Percentiles rank a stretch among this genome's conserved stretches.
Conservation (phyloP, 2,329 filamentous ascomycete species). For the Sporothrix dimorphospora region DNA sequence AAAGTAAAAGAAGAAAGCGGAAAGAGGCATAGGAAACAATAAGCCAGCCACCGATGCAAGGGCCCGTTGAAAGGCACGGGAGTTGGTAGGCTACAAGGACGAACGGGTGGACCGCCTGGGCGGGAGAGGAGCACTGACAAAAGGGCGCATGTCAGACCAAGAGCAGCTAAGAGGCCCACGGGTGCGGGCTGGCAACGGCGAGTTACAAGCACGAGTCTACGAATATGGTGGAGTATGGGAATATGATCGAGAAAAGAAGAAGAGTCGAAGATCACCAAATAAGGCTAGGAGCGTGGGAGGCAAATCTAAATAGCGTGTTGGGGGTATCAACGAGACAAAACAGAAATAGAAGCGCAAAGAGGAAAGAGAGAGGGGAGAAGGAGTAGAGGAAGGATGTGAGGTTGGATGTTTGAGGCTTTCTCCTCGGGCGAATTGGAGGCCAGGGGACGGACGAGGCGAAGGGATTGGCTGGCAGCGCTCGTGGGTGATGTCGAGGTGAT, state of each 20-base stretch:
- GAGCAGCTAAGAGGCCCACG: background rate
- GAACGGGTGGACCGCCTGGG: background rate
- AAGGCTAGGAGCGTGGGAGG: background rate
- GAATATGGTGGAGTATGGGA: background rate
- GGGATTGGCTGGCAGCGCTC: background rate
- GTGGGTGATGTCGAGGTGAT: conserved; percentile 1
- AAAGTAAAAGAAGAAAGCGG: background rate
- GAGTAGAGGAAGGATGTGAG: background rate
- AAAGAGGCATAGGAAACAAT: background rate
- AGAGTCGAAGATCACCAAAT: background rate
- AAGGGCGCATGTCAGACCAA: background rate
- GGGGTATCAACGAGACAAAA: background rate
- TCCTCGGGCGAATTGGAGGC: background rate
- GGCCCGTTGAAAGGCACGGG: background rate
- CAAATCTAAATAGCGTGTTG: conserved; percentile 13
- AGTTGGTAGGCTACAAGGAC: background rate
- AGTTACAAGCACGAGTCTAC: background rate
- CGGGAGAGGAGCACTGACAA: background rate
- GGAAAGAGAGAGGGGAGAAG: background rate
- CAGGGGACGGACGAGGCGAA: background rate
- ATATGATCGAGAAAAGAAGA: background rate
- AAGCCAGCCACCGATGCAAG: conserved; percentile 1
- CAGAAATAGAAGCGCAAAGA: background rate
- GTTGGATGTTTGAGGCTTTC: background rate
- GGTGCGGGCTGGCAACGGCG: background rate